A percentile compares a stretch with the other conserved stretches of the same genome.
Evolutionary conservation across 2,329 filamentous ascomycete genomes (phyloP).

Genomic region (Aspergillus quadrilineatus): DNA sequence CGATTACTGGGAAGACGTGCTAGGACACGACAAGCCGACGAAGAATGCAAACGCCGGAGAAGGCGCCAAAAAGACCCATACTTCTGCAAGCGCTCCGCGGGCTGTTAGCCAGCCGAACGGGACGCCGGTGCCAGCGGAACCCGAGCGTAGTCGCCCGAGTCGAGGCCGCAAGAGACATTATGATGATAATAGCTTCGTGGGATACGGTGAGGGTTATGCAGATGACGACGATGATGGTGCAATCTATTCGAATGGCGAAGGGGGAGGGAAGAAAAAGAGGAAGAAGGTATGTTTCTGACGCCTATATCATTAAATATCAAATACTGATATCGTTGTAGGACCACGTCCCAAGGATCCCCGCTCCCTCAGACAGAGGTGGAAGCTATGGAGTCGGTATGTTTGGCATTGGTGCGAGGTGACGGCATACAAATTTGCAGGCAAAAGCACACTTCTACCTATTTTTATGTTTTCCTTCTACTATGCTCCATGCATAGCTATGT

Average conservation of each 20-base stretch:
- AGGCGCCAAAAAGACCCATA: slow-evolving; percentile 30
- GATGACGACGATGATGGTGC: slow-evolving; percentile 49
- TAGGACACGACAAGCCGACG: slow-evolving; percentile 49
- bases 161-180: slow-evolving; percentile 52
- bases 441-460: slow-evolving; percentile 20
- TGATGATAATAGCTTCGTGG: slow-evolving; percentile 52
- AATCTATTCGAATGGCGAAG: slow-evolving; percentile 46
- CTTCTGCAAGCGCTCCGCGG: slow-evolving; percentile 26
- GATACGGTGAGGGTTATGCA: slow-evolving; percentile 52
- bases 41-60: slow-evolving; percentile 34
- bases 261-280: slow-evolving; percentile 48
- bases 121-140: slow-evolving; percentile 30
- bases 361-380: slow-evolving; percentile 41
- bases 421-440: slow-evolving; percentile 19
- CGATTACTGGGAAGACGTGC: slow-evolving; percentile 49
- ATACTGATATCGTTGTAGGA: slow-evolving; percentile 31
- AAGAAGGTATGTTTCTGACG: slow-evolving; percentile 43
- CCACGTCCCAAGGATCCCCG: slow-evolving; percentile 41
- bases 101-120: slow-evolving; percentile 29
- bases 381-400: slow-evolving; percentile 48
- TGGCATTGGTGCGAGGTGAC: slow-evolving; percentile 45
- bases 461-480: slow-evolving; percentile 19
- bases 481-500: slow-evolving; percentile 22
- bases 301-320: slow-evolving; percentile 2
- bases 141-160: slow-evolving; percentile 41